A percentile compares a stretch with the other conserved stretches of the same genome.
These are phyloP conservation scores for Arthromyces matolae DNA, from an alignment of 768 basidiomycete genomes.

Conservation along the genomic window DNA sequence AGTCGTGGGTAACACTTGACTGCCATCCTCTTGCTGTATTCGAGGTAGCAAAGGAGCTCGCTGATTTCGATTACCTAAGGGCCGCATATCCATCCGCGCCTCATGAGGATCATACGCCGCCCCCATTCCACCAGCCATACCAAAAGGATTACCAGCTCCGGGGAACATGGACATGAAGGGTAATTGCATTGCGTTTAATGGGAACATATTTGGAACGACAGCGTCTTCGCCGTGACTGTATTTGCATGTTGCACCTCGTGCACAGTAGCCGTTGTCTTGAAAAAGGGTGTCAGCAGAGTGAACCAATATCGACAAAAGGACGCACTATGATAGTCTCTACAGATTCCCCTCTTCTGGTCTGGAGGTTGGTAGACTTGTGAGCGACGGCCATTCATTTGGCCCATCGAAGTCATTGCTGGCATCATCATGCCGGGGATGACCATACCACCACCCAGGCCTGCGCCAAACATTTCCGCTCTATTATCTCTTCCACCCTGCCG, in stretches of 20 bases:
- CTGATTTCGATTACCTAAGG: constrained; percentile 37
- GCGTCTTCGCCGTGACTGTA: constrained; percentile 92
- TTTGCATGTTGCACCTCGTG: constrained; percentile 84
- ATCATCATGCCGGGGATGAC: constrained; percentile 30
- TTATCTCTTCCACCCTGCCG: constrained; percentile 31
- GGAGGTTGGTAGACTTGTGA: constrained; percentile 65
- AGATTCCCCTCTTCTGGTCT: constrained; percentile 73
- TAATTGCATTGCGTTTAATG: constrained; percentile 47
- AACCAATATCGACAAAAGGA: constrained; percentile 12
- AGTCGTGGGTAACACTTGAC: constrained; percentile 32
- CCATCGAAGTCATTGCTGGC: constrained; percentile 29
- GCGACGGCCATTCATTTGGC: constrained; percentile 42
- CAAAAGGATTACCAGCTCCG: constrained; percentile 51
- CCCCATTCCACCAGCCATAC: constrained; percentile 38
- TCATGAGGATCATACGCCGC: constrained; percentile 76
- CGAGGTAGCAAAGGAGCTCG: constrained; percentile 60
- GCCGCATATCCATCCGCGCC: constrained; percentile 76
- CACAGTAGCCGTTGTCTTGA: constrained; percentile 86
- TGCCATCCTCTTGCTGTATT: constrained; percentile 49
- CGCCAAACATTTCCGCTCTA: constrained; percentile 29
- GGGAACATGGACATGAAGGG: constrained; percentile 75
- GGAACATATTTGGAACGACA: constrained; percentile 66
- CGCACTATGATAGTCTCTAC: constrained; percentile 92
- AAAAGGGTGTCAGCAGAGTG: constrained; percentile 5
- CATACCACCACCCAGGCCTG: constrained; percentile 21